Evolutionary conservation across 2,329 filamentous ascomycete species (phyloP).

Genomic region (Talaromyces sp.): DNA sequence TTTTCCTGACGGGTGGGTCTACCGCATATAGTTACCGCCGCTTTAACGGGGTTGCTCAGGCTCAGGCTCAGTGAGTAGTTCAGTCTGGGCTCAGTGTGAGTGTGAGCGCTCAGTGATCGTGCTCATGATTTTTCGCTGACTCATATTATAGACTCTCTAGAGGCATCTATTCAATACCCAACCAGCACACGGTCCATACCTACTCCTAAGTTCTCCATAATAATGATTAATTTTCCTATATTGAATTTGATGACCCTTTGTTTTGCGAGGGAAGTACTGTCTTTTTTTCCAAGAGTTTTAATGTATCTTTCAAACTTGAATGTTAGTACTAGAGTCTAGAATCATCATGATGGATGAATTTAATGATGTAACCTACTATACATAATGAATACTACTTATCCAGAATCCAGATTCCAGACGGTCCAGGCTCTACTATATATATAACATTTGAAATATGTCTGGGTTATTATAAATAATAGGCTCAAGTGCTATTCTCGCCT

Average conservation of each 20-base stretch:
- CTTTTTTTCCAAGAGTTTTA: too few species aligned
- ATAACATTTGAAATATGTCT: too few species aligned
- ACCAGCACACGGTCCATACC: conserved; percentile 9
- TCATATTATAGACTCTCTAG: conserved; percentile 10
- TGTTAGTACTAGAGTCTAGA: too few species aligned
- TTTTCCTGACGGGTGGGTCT: conserved; percentile 7
- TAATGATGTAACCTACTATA: too few species aligned
- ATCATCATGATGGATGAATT: too few species aligned
- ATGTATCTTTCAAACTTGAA: too few species aligned
- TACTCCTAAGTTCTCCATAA: conserved; percentile 15
- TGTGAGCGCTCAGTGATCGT: conserved; percentile 10
- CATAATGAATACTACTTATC: too few species aligned
- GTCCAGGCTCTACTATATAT: too few species aligned
- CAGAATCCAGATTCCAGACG: too few species aligned
- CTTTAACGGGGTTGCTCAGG: conserved; percentile 18
- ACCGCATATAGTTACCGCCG: conserved; percentile 17
- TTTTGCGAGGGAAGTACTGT: neutral
- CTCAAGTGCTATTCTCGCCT: too few species aligned
- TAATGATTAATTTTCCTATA: conserved; percentile 3
- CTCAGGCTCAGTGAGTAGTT: conserved; percentile 17
- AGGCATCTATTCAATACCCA: conserved; percentile 19
- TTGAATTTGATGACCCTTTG: conserved; percentile 12
- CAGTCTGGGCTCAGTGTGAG: conserved; percentile 13
- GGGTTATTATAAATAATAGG: too few species aligned
- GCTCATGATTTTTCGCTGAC: conserved; percentile 10